Conservation (phyloP, 139 green algal species). For the Chloropicon primus region DNA sequence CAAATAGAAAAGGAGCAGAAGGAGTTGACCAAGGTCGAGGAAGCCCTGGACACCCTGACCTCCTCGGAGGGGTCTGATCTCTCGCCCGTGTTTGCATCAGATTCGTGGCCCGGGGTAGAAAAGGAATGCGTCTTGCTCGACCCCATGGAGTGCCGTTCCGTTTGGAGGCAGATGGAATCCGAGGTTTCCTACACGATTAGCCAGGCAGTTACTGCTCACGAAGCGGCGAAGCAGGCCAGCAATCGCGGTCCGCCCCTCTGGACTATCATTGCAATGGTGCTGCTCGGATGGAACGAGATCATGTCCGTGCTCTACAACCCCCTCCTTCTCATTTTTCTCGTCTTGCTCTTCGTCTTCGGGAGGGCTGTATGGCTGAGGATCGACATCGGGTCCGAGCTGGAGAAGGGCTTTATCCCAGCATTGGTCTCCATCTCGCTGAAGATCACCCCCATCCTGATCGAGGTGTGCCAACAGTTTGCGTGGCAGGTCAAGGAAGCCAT, state of each 20-base stretch:
- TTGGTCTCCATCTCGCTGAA: neutral
- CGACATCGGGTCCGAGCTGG: neutral
- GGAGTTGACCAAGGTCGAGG: neutral
- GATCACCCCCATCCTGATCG: neutral
- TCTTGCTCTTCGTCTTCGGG: constrained; percentile 28
- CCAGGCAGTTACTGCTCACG: constrained; percentile 26
- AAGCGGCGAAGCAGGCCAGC: constrained; percentile 53
- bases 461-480: neutral
- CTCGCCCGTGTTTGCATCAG: neutral
- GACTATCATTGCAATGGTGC: constrained; percentile 69
- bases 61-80: neutral
- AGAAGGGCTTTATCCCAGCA: neutral
- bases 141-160: neutral
- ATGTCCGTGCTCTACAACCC: constrained; percentile 66
- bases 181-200: neutral
- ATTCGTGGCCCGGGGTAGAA: constrained; percentile 1
- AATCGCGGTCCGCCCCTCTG: constrained; percentile 63
- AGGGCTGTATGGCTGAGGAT: neutral
- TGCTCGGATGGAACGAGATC: constrained; percentile 87
- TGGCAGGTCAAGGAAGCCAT: neutral
- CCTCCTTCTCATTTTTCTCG: constrained; percentile 43
- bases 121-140: neutral
- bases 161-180: neutral
- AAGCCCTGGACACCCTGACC: neutral
- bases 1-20: neutral